Evolutionary conservation across 306 rosid genomes (phyloP).

Genomic region (Castanea crenata): DNA sequence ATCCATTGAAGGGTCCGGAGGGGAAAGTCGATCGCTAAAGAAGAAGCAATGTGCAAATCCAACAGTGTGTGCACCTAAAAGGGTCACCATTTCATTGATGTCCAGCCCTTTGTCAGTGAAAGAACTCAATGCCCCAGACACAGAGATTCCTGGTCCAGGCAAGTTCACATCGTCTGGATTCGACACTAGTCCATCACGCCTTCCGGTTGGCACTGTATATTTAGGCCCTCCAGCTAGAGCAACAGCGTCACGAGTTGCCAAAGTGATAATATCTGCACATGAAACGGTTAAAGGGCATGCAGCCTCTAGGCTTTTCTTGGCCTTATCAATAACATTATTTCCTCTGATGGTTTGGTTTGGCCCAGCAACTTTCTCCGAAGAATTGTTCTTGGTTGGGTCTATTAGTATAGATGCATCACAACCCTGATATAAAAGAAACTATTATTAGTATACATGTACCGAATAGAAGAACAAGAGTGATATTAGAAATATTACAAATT

Average conservation of each 20-base stretch:
- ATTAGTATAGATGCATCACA: slow-evolving; percentile 67
- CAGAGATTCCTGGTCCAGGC: slow-evolving; percentile 34
- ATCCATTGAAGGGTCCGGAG: slow-evolving; percentile 44
- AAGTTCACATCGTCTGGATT: not conserved
- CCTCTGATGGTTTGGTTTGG: slow-evolving; percentile 39
- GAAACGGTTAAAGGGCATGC: slow-evolving; percentile 57
- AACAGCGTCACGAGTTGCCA: slow-evolving; percentile 52
- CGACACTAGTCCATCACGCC: slow-evolving; percentile 45
- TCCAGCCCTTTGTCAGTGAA: slow-evolving; percentile 31
- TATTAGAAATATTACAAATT: not conserved
- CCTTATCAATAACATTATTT: slow-evolving; percentile 43
- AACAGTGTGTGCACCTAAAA: slow-evolving; percentile 63
- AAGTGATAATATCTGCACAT: slow-evolving; percentile 57
- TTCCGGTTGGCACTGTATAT: slow-evolving; percentile 43
- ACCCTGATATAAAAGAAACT: slow-evolving; percentile 28
- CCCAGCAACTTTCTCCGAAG: slow-evolving; percentile 25
- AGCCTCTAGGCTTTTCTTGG: slow-evolving; percentile 36
- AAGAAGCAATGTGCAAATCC: slow-evolving; percentile 52
- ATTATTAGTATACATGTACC: not conserved
- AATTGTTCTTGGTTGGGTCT: slow-evolving; percentile 23
- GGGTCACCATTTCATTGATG: slow-evolving; percentile 49
- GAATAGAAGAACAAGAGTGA: too few species aligned
- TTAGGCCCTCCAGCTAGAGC: slow-evolving; percentile 49
- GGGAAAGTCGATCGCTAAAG: slow-evolving; percentile 31
- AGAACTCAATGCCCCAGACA: not conserved